Conservation (phyloP, 768 basidiomycete genomes). For the Mrakia frigida region DNA sequence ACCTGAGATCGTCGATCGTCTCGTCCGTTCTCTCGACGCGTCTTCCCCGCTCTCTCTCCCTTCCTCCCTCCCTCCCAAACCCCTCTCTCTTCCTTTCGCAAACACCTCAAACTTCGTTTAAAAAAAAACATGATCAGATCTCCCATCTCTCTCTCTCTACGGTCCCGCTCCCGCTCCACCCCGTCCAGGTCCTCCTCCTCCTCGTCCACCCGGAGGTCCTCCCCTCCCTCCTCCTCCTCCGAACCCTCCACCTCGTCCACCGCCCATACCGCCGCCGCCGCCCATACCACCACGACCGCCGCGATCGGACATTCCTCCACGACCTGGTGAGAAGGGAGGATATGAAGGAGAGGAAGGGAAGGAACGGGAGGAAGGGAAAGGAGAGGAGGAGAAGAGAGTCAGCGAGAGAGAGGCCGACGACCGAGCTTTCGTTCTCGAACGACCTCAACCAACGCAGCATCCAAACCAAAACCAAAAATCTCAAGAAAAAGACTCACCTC, state of each 20-base stretch:
- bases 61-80: too few species aligned
- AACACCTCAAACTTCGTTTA: background rate
- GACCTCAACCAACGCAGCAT: too few species aligned
- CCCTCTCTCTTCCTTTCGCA: too few species aligned
- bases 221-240: conserved; percentile 19
- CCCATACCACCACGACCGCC: conserved; percentile 35
- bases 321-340: conserved; percentile 31
- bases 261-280: conserved; percentile 32
- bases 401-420: background rate
- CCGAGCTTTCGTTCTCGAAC: background rate
- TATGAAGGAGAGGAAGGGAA: too few species aligned
- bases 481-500: conserved; percentile 27
- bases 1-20: too few species aligned
- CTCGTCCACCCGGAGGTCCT: conserved; percentile 8
- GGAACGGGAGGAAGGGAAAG: too few species aligned
- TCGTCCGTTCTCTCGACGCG: too few species aligned
- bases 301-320: conserved; percentile 35
- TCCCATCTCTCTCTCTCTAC: background rate
- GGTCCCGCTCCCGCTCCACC: background rate
- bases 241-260: conserved; percentile 48
- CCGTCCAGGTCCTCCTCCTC: conserved; percentile 7
- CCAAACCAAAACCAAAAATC: background rate
- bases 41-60: too few species aligned
- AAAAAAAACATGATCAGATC: background rate
- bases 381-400: background rate